These are phyloP conservation scores for Corinectria fuckeliana DNA, from an alignment of 2,329 filamentous ascomycete genomes.

Conservation along the genomic window DNA sequence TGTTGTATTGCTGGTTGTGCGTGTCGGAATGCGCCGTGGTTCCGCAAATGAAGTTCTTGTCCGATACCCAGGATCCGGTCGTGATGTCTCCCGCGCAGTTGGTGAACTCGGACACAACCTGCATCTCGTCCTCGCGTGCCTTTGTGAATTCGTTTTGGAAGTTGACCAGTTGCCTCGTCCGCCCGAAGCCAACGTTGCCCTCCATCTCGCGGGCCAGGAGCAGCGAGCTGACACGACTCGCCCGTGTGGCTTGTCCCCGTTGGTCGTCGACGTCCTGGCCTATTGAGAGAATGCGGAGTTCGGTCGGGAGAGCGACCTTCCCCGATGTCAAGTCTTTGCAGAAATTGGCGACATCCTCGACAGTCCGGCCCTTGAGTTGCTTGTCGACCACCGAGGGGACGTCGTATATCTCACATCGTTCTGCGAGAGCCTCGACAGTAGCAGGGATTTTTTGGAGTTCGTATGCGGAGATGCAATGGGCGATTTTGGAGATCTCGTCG, in stretches of 20 bases:
- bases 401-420: constrained; percentile 28
- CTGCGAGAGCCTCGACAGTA: constrained; percentile 28
- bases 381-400: constrained; percentile 33
- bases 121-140: constrained; percentile 58
- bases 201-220: constrained; percentile 57
- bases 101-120: constrained; percentile 61
- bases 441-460: constrained; percentile 20
- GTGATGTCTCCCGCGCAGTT: constrained; percentile 68
- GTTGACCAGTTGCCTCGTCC: constrained; percentile 50
- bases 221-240: constrained; percentile 46
- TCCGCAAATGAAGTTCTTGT: constrained; percentile 64
- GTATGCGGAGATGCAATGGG: constrained; percentile 26
- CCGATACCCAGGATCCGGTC: constrained; percentile 63
- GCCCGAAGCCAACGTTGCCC: constrained; percentile 52
- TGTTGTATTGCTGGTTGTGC: constrained; percentile 72
- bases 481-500: constrained; percentile 45
- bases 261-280: constrained; percentile 22
- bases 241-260: constrained; percentile 15
- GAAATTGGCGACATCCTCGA: constrained; percentile 41
- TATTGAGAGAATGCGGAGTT: constrained; percentile 37
- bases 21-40: constrained; percentile 67
- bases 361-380: constrained; percentile 32
- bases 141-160: constrained; percentile 54
- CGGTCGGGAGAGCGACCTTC: constrained; percentile 10
- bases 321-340: constrained; percentile 41